Conservation (phyloP, 2,329 filamentous ascomycete species). For the Aspergillus sp. region DNA sequence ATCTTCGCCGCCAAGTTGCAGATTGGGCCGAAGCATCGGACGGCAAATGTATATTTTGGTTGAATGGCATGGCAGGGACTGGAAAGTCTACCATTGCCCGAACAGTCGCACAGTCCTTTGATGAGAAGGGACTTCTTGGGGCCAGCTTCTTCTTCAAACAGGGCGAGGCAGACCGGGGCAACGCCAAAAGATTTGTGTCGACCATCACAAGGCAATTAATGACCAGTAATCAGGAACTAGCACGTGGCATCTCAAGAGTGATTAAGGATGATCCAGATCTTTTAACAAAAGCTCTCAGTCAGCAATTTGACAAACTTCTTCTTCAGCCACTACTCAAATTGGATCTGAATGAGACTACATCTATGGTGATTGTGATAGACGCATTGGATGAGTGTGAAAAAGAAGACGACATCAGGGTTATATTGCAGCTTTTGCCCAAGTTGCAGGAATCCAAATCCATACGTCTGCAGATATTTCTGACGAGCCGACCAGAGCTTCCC, state of each 20-base stretch:
- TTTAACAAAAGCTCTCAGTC: neutral
- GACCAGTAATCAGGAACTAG: neutral
- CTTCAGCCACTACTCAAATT: neutral
- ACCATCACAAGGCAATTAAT: neutral
- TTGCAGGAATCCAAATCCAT: neutral
- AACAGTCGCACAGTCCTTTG: slow-evolving; percentile 6
- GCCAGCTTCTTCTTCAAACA: slow-evolving; percentile 16
- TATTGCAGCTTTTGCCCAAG: neutral
- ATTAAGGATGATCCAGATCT: neutral
- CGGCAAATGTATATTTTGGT: slow-evolving; percentile 6
- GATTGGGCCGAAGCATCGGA: slow-evolving; percentile 12
- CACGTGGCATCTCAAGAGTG: neutral
- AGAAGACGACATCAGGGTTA: neutral
- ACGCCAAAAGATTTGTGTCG: neutral
- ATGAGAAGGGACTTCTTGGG: slow-evolving; percentile 3
- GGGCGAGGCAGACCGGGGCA: slow-evolving; percentile 1
- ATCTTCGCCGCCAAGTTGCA: slow-evolving; percentile 16
- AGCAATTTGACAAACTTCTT: neutral
- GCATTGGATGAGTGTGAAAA: neutral
- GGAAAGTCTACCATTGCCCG: slow-evolving; percentile 11
- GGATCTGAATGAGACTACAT: no score
- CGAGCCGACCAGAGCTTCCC: neutral
- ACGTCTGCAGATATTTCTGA: neutral
- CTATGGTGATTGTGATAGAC: neutral
- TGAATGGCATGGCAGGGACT: slow-evolving; percentile 6